Conservation (phyloP, 2,329 filamentous ascomycete species). For the Cladosporium sp. region DNA sequence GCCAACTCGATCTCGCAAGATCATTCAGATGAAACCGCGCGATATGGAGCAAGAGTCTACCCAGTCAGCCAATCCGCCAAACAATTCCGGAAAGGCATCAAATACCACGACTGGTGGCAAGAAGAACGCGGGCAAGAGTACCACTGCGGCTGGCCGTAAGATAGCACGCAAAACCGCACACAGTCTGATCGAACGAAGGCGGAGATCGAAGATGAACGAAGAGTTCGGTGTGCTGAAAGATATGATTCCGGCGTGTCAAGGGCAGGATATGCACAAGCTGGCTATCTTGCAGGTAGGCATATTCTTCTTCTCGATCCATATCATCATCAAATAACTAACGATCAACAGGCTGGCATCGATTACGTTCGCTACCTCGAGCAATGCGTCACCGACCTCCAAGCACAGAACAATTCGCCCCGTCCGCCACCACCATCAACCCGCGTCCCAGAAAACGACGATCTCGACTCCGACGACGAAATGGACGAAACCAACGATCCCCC, state of each 20-base stretch:
- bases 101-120: conserved; percentile 45
- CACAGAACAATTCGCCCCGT: conserved; percentile 35
- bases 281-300: conserved; percentile 76
- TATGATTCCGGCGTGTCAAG: conserved; percentile 93
- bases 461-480: conserved; percentile 58
- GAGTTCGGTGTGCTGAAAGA: conserved; percentile 90
- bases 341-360: conserved; percentile 86
- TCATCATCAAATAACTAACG: neutral
- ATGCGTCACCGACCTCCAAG: conserved; percentile 76
- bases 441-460: conserved; percentile 35
- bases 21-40: conserved; percentile 92
- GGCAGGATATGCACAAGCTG: conserved; percentile 94
- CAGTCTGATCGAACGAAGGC: conserved; percentile 82
- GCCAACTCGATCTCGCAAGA: conserved; percentile 86
- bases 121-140: conserved; percentile 65
- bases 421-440: conserved; percentile 19
- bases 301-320: neutral
- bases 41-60: conserved; percentile 28
- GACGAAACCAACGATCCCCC: conserved; percentile 35
- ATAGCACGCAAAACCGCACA: conserved; percentile 95
- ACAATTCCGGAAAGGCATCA: conserved; percentile 18
- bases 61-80: conserved; percentile 7
- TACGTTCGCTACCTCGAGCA: conserved; percentile 92
- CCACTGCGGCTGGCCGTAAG: conserved; percentile 84
- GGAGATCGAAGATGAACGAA: conserved; percentile 97